phyloP scores from a whole-genome alignment of 306 rosid genomes.

The Prinsepia uniflora region DNA sequence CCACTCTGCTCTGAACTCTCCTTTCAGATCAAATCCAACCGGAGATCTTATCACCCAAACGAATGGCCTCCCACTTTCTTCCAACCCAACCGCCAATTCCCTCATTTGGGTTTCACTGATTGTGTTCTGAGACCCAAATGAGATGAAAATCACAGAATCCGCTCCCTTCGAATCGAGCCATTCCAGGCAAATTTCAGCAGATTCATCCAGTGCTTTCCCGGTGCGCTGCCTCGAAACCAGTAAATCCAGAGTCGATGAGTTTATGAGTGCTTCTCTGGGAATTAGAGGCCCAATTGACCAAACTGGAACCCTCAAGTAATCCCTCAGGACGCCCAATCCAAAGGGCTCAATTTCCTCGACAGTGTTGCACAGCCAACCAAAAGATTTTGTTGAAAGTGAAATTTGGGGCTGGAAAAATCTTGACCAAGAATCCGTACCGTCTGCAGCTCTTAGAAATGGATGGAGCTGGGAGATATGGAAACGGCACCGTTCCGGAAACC shows the following conservation, averaged over 20 bases:
- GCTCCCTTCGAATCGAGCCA: constrained; percentile 48
- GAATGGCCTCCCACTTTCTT: constrained; percentile 43
- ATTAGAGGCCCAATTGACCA: constrained; percentile 57
- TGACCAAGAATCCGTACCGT: constrained; percentile 63
- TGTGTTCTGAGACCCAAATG: constrained; percentile 81
- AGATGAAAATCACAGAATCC: constrained; percentile 57
- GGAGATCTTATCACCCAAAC: constrained; percentile 82
- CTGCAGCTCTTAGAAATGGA: constrained; percentile 36
- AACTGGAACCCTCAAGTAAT: constrained; percentile 26
- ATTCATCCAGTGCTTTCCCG: constrained; percentile 45
- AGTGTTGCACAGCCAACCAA: constrained; percentile 62
- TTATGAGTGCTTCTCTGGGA: constrained; percentile 10
- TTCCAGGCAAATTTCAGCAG: constrained; percentile 38
- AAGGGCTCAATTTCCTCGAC: constrained; percentile 56
- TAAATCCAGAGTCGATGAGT: constrained; percentile 3
- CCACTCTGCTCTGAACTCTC: constrained; percentile 52
- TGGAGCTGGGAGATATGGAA: constrained; percentile 49
- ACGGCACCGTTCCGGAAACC: constrained; percentile 53
- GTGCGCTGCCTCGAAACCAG: constrained; percentile 26
- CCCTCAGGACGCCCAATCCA: constrained; percentile 45
- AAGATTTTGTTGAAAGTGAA: constrained; percentile 29
- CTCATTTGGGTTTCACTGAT: constrained; percentile 53
- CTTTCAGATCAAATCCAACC: constrained; percentile 42
- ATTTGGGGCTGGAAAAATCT: constrained; percentile 39
- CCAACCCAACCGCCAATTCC: constrained; percentile 66